phyloP scores from a whole-genome alignment of 208 protist species.

The Trypanosoma platydactyli region DNA sequence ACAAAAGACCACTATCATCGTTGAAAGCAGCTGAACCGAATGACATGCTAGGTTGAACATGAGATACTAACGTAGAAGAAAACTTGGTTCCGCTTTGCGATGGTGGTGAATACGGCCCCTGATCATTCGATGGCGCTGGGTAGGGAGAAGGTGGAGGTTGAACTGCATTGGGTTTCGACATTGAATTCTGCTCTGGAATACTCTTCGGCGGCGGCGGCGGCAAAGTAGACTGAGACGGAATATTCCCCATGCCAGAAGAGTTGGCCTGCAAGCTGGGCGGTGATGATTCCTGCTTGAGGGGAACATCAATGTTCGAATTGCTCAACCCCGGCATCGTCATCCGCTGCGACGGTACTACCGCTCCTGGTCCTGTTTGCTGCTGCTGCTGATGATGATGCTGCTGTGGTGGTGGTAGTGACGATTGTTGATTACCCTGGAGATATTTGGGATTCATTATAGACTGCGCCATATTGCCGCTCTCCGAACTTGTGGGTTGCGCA shows the following conservation, averaged over 20 bases:
- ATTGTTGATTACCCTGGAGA: no score
- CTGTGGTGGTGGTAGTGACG: no score
- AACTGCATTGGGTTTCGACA: background rate
- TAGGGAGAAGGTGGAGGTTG: constrained; percentile 19
- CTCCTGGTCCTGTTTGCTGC: background rate
- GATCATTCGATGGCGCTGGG: background rate
- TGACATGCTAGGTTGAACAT: background rate
- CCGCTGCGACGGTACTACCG: no score
- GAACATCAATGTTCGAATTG: background rate
- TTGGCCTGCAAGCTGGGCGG: background rate
- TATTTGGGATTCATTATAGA: no score
- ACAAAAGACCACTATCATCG: constrained; percentile 20
- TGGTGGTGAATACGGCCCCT: background rate
- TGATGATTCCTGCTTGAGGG: constrained; percentile 4
- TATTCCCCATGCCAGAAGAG: constrained; percentile 7
- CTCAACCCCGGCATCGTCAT: no score
- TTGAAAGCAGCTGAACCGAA: background rate
- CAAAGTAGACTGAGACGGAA: background rate
- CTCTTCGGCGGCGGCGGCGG: background rate
- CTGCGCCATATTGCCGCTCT: no score
- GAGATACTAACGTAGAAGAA: background rate
- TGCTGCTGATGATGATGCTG: background rate
- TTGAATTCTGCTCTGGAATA: background rate
- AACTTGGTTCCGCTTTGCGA: background rate
- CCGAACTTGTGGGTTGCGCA: no score